Base-by-base conservation (phyloP, 1,284 basidiomycete genomes). In the Chalciporus sp. region DNA sequence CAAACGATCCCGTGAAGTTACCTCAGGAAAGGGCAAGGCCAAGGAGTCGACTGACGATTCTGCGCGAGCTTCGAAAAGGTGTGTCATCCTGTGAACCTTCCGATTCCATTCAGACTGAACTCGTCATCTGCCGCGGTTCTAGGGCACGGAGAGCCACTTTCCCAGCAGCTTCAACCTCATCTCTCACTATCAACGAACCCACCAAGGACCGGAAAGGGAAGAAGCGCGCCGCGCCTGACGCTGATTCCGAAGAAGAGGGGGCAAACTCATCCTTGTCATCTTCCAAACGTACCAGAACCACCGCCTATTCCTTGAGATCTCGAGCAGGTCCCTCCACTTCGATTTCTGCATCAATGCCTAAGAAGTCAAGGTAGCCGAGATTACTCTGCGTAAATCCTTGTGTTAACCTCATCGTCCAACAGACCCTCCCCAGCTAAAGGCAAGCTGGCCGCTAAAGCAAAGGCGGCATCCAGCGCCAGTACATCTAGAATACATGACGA, bases 211-310 rank as follows among this genome's bases (percentile, higher is more conserved):
- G 73, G 60, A 92, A 92, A 74, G 90, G 90, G 58, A 92, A 92
- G 83, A 92, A 92, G 75, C 89, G 90, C 63, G 90, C 90, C 42
- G 80, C 76, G 23, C 86, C 88, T 46, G 88, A 90, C 73, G 72
- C 75, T 41, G 71, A 73, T 58, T 82, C 82, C 48, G 86, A 88
- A 72, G 85, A 88, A 69, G 76, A 80, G 49, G 68, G 66, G 48
- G 65, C 70, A 59, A 74, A 73, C 52, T 72, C 80, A 53, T 76
- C 71, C 52, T 66, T 74, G 50, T 68, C 72, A 47, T 61, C 83
- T 47, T 75, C 74, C 56, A 90, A 90, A 72, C 83, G 84, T 60
- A 75, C 76, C 49, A 80, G 80, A 57, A 74, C 75, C 28, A 66
- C 76, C 52, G 75, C 80, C 55, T 88, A 90, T 70, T 83, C 85